These are phyloP conservation scores for Chrysoporthe austroafricana DNA, from an alignment of 2,329 filamentous ascomycete genomes.

Conservation along the genomic window DNA sequence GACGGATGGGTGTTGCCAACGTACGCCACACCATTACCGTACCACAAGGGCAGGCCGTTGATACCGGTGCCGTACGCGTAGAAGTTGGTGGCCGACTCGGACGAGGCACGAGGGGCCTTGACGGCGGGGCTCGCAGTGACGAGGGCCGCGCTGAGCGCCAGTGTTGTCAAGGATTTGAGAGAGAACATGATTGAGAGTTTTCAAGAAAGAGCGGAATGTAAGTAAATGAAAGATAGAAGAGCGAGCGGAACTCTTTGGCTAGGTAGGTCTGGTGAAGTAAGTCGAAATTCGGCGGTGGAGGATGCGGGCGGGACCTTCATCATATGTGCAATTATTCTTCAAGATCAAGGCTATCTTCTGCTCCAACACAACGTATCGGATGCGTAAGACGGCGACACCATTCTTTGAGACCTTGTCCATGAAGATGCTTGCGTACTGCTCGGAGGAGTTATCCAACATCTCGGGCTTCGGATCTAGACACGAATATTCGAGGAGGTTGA, in stretches of 20 bases:
- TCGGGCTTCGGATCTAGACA: not conserved
- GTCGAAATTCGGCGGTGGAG: not conserved
- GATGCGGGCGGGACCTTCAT: not conserved
- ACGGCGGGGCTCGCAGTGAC: not conserved
- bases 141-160: not conserved
- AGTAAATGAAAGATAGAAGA: not conserved
- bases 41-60: conserved; percentile 7
- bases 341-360: not conserved
- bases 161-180: not conserved
- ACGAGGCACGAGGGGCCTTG: not conserved
- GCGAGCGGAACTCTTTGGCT: not conserved
- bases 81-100: not conserved
- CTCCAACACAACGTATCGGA: not conserved
- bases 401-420: not conserved
- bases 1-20: not conserved
- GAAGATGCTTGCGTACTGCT: conserved; percentile 6
- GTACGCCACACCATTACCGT: not conserved
- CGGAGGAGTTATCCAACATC: not conserved
- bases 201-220: not conserved
- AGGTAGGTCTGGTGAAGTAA: not conserved
- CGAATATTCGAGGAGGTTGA: not conserved
- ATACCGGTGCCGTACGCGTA: not conserved
- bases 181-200: not conserved
- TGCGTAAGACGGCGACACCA: not conserved
- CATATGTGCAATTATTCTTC: not conserved